phyloP scores from a whole-genome alignment of 179 eudicot genomes.

The Patellifolia procumbens region DNA sequence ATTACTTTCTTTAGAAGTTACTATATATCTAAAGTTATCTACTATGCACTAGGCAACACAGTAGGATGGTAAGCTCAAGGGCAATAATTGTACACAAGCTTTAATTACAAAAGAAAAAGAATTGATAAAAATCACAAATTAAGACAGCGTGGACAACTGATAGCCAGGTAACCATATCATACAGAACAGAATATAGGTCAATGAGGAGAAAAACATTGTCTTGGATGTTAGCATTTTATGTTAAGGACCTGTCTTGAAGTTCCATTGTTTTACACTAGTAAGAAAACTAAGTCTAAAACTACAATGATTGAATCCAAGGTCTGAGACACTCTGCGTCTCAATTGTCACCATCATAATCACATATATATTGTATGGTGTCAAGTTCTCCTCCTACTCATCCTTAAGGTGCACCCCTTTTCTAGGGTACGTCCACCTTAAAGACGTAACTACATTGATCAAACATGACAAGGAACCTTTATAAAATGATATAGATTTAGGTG shows the following conservation, averaged over 20 bases:
- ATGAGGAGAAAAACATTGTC: background rate
- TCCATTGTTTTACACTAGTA: constrained; percentile 1
- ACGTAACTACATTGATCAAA: no score
- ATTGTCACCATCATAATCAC: no score
- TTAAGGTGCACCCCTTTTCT: no score
- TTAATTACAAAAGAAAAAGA: background rate
- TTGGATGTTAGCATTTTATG: background rate
- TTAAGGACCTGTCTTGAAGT: background rate
- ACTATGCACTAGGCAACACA: background rate
- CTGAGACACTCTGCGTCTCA: no score
- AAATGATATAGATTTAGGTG: no score
- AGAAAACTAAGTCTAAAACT: background rate
- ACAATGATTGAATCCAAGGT: background rate
- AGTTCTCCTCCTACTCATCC: no score
- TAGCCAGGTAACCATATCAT: background rate
- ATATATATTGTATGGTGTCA: no score
- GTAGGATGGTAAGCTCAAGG: background rate
- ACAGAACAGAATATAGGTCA: background rate
- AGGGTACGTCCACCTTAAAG: no score
- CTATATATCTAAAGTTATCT: background rate
- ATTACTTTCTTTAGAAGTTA: background rate
- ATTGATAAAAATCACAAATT: background rate
- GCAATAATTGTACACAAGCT: background rate
- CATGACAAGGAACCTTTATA: no score
- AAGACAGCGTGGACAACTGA: background rate